These are phyloP conservation scores for Pythium pyrilobum DNA, from an alignment of 352 stramenopile species.

Conservation along the genomic window DNA sequence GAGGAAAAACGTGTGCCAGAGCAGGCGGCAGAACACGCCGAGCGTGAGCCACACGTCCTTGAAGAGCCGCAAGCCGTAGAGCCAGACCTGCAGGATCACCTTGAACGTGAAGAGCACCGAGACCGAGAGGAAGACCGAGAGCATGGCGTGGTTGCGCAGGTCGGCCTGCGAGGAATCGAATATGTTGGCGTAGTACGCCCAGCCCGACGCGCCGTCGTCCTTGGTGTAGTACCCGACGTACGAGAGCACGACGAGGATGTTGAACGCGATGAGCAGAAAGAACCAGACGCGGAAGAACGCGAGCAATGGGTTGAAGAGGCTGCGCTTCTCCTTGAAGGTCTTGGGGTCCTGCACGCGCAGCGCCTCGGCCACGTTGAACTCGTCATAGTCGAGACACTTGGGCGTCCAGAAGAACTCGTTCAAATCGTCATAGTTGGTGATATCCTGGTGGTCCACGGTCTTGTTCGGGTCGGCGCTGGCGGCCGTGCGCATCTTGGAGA, in stretches of 20 bases:
- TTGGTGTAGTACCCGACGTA: constrained; percentile 73
- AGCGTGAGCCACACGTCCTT: constrained; percentile 56
- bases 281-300: constrained; percentile 83
- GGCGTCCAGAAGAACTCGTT: constrained; percentile 87
- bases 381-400: constrained; percentile 62
- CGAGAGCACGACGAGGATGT: constrained; percentile 53
- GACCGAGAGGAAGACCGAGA: constrained; percentile 64
- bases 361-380: constrained; percentile 59
- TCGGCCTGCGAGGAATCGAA: constrained; percentile 48
- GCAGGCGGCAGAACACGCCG: constrained; percentile 54
- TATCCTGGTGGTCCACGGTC: constrained; percentile 68
- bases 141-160: constrained; percentile 61
- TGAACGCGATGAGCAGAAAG: constrained; percentile 73
- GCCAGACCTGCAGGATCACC: constrained; percentile 70
- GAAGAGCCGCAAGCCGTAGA: constrained; percentile 60
- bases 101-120: constrained; percentile 53
- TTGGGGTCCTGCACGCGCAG: constrained; percentile 64
- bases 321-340: constrained; percentile 86
- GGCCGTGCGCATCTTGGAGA: constrained; percentile 66
- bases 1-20: constrained; percentile 77
- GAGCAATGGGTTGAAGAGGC: constrained; percentile 78
- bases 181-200: constrained; percentile 61
- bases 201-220: constrained; percentile 31
- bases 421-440: constrained; percentile 86
- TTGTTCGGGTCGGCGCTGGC: constrained; percentile 30